Percentiles rank a stretch among this genome's conserved stretches.
Evolutionary conservation across 2,329 filamentous ascomycete species (phyloP).

Genomic region (Epichloe sp.): DNA sequence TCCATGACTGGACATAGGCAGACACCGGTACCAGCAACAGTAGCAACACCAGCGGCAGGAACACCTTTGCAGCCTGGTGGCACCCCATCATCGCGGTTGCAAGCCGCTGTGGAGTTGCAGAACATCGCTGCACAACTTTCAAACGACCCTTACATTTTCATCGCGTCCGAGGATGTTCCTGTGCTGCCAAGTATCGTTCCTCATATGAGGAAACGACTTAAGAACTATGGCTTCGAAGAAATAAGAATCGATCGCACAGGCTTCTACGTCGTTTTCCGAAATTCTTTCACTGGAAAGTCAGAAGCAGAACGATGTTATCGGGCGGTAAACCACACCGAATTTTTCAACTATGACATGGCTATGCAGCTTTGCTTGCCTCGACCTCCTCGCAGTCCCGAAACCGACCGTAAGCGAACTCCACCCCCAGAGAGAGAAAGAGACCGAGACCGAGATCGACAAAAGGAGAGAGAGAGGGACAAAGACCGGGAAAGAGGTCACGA

Average conservation of each 20-base stretch:
- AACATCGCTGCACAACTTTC: conserved; percentile 57
- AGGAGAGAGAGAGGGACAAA: neutral
- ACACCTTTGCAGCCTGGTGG: conserved; percentile 19
- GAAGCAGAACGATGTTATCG: conserved; percentile 73
- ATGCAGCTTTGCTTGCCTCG: conserved; percentile 57
- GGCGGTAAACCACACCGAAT: conserved; percentile 63
- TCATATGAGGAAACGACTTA: conserved; percentile 82
- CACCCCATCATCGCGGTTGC: conserved; percentile 11
- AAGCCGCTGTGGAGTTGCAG: conserved; percentile 49
- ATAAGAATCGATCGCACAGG: conserved; percentile 75
- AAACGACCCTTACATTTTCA: conserved; percentile 78
- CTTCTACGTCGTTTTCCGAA: conserved; percentile 85
- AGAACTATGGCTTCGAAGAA: conserved; percentile 67
- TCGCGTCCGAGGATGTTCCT: conserved; percentile 76
- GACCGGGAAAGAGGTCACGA: conserved; percentile 3
- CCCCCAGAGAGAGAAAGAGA: conserved; percentile 20
- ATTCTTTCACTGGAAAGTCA: conserved; percentile 59
- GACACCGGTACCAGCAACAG: neutral
- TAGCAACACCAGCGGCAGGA: neutral
- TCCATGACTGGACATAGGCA: conserved; percentile 21
- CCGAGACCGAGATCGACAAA: neutral
- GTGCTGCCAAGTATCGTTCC: conserved; percentile 73
- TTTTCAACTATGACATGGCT: conserved; percentile 85
- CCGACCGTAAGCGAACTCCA: conserved; percentile 20
- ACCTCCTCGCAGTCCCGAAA: conserved; percentile 12